Base-by-base conservation (phyloP, 805 yeast species). In the Candida coleopterorum region DNA sequence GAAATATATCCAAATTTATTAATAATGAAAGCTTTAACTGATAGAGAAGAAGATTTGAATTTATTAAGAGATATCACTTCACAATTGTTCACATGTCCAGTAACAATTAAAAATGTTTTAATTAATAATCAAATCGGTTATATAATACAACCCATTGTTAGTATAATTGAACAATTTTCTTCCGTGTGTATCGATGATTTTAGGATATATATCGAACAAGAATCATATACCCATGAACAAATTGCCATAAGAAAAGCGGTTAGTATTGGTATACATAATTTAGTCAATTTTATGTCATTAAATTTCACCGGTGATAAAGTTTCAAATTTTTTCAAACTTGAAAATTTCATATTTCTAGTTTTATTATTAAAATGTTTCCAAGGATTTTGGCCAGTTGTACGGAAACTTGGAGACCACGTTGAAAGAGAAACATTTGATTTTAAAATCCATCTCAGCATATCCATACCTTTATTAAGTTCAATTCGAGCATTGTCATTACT, bases 381-480 rank as follows among this genome's bases (percentile, higher is more conserved):
- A 48, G 77, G 80, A 17, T 72, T 73, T 26, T 75, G 75, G 67
- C 64, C 70, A 18, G 56, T 81, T 20, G 64, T 55, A 38, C 68
- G 87, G 40, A 79, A 79, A 43, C 65, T 66, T 29, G 90, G 87
- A 9, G 81, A 78, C 6, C 90, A 83, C 58, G 85, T 81, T 21
- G 74, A 74, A 38, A 66, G 64, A 35, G 87, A 82, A 48, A 64
- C 66, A 27, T 62, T 62, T 20, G 74, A 68, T 29, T 79, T 70
- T 44, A 62, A 68, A 14, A 53, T 71, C 2, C 79, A 79, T 45
- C 61, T 72, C 34, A 72, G 71, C 38, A 66, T 68, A 36, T 68
- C 78, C 0, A 56, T 69, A 3, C 67, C 73, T 0, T 44, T 74
- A 16, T 59, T 69, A 28, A 62, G 62, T 23, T 60, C 74, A 11